Evolutionary conservation across 257 asterid genomes (phyloP), one percentile per base, ranked within the genome.

Genomic region (Solanum clarkiae): DNA sequence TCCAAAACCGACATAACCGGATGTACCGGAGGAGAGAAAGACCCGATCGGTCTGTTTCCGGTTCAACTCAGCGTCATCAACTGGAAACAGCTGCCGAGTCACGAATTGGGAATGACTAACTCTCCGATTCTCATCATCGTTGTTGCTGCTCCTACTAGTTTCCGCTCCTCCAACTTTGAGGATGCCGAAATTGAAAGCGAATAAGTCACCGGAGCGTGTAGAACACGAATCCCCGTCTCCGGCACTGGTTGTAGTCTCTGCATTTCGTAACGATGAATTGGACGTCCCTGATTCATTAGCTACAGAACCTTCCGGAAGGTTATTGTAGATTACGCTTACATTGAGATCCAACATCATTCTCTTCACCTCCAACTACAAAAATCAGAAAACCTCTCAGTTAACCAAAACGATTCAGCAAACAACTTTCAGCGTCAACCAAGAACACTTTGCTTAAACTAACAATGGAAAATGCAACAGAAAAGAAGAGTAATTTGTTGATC

Each of bases 301-400:
- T 49, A 56, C 69, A 49, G 84, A 86, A 22, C 66, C 84, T 77
- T 40, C 86, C 32, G 91, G 88, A 45, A 88, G 90, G 45, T 79
- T 62, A 75, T 24, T 29, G 62, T 69, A 86, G 62, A 85, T 90
- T 32, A 83, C 86, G 69, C 83, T 85, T 85, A 88, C 88, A 84
- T 94, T 94, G 87, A 94, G 97, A 92, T 94, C 97, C 86, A 92
- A 88, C 95, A 91, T 91, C 69, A n/a, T 51, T 82, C 18, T 68
- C 68, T 45, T 45, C 53, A 83, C 55, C 6, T 54, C 53, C 69
- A 17, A 10, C 8, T 24, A 32, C 17, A 29, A 53, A 55, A 49
- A 55, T 17, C 49, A 54, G 18, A n/a, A 10, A 53, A 32, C 8
- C 20, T 26, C 40, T 3, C 26, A 26, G 63, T 16, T 51, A 42